A percentile compares a stretch with the other conserved stretches of the same genome.
Evolutionary conservation across 1,139 yeast species (phyloP).

Genomic region (Pichia sp.): DNA sequence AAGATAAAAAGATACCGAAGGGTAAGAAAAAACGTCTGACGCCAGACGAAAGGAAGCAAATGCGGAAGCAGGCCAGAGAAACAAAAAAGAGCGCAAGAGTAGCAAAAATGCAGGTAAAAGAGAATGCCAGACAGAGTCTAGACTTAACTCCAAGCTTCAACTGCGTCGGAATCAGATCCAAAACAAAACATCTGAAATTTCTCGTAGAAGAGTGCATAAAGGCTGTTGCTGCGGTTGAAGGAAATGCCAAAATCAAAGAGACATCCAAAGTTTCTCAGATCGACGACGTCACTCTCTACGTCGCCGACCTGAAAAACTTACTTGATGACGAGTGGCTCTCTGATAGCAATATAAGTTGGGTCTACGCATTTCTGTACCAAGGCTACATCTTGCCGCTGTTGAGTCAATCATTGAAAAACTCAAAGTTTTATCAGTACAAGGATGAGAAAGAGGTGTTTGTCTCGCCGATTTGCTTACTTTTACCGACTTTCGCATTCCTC

Average conservation of each 20-base stretch:
- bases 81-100: slow-evolving; percentile 6
- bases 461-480: slow-evolving; percentile 26
- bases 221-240: neutral
- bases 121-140: neutral
- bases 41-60: slow-evolving; percentile 11
- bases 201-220: slow-evolving; percentile 14
- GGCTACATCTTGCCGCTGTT: slow-evolving; percentile 30
- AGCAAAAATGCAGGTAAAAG: slow-evolving; percentile 3
- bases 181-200: slow-evolving; percentile 16
- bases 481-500: slow-evolving; percentile 34
- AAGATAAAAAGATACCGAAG: too few species aligned
- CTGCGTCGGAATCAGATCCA: slow-evolving; percentile 10
- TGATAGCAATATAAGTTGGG: slow-evolving; percentile 63
- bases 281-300: slow-evolving; percentile 43
- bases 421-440: slow-evolving; percentile 20
- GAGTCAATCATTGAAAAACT: slow-evolving; percentile 22
- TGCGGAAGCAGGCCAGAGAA: slow-evolving; percentile 12
- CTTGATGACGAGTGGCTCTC: slow-evolving; percentile 65
- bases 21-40: slow-evolving; percentile 4
- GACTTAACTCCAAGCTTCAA: neutral
- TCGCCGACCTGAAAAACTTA: slow-evolving; percentile 44
- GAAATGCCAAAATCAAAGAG: slow-evolving; percentile 31
- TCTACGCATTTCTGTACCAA: slow-evolving; percentile 55
- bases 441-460: slow-evolving; percentile 12
- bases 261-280: slow-evolving; percentile 48